phyloP scores from a whole-genome alignment of 176 grass and related monocot species.

The Phragmites australis region DNA sequence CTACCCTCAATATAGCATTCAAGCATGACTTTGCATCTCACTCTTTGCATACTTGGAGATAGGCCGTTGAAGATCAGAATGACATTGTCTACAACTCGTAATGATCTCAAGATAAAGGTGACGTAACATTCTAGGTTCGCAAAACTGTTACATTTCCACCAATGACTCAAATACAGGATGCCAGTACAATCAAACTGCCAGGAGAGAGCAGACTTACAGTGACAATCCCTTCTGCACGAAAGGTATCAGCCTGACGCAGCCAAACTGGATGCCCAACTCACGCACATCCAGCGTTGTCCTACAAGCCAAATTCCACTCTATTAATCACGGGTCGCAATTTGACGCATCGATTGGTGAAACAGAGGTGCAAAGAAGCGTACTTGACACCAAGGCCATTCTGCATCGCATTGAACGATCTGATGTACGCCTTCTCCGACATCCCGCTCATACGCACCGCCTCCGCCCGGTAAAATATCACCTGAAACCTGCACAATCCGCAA shows the following conservation, averaged over 20 bases:
- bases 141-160: not conserved
- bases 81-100: not conserved
- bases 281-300: constrained; percentile 73
- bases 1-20: not conserved
- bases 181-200: not conserved
- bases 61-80: not conserved
- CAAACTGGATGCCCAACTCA: constrained; percentile 89
- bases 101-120: not conserved
- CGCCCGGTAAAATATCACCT: constrained; percentile 78
- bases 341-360: not conserved
- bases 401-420: constrained; percentile 84
- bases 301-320: constrained; percentile 9
- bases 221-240: constrained; percentile 82
- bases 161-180: not conserved
- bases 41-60: not conserved
- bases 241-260: constrained; percentile 90
- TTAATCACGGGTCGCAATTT: not conserved
- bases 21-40: not conserved
- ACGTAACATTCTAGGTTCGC: not conserved
- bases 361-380: constrained; percentile 32
- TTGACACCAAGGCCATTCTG: constrained; percentile 94
- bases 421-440: constrained; percentile 95
- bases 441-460: constrained; percentile 84
- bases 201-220: constrained; percentile 53
- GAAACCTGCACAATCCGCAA: constrained; percentile 39